A percentile compares a stretch with the other conserved stretches of the same genome.
phyloP scores from a whole-genome alignment of 2,329 filamentous ascomycete genomes.

The Triangularia setosa region DNA sequence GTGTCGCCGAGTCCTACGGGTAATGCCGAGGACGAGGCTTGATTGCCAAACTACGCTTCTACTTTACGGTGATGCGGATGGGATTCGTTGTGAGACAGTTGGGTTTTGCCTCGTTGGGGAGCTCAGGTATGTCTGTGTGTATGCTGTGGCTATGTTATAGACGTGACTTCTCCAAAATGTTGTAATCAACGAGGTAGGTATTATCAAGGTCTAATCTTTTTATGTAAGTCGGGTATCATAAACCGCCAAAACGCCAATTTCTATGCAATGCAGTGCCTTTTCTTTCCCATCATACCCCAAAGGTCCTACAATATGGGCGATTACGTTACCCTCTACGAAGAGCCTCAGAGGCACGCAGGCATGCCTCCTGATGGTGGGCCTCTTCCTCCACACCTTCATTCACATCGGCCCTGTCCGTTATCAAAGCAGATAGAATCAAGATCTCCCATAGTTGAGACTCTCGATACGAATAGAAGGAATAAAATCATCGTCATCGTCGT shows the following conservation, averaged over 20 bases:
- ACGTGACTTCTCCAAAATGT: neutral
- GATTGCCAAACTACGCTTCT: constrained; percentile 68
- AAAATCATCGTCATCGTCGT: constrained; percentile 17
- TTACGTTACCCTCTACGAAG: constrained; percentile 13
- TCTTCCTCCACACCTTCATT: neutral
- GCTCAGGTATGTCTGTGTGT: neutral
- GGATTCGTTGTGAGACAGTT: constrained; percentile 6
- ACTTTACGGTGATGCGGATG: constrained; percentile 5
- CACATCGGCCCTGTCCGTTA: neutral
- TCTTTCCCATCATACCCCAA: neutral
- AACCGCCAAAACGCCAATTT: neutral
- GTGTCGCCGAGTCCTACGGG: constrained; percentile 81
- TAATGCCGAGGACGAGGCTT: constrained; percentile 70
- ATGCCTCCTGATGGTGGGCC: neutral
- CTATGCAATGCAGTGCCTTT: neutral
- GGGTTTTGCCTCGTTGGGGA: neutral
- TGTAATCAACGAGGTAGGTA: neutral
- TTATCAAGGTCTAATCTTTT: neutral
- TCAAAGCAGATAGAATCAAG: neutral
- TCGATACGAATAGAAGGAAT: constrained; percentile 18
- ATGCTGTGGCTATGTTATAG: neutral
- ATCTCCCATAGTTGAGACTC: neutral
- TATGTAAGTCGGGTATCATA: neutral
- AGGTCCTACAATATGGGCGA: constrained; percentile 6
- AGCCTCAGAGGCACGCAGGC: constrained; percentile 3